phyloP scores from a whole-genome alignment of 805 yeast species.

The Candida cerambycidarum region DNA sequence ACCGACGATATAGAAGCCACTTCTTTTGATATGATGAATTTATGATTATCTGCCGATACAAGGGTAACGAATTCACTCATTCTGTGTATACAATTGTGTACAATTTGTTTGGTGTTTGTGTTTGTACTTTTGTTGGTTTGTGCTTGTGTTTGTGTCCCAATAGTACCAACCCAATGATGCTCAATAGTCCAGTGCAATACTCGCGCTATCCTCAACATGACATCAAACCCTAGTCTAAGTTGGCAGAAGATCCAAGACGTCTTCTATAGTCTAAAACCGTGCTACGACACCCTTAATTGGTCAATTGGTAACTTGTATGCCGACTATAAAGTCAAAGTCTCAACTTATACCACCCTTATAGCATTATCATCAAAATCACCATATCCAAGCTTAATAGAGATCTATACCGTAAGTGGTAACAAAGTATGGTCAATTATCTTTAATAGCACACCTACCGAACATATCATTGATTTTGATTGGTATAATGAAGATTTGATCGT shows the following conservation, averaged over 20 bases:
- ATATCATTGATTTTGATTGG: conserved; percentile 53
- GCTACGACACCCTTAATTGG: conserved; percentile 56
- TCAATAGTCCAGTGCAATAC: too few species aligned
- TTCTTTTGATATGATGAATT: conserved; percentile 60
- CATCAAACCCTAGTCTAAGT: conserved; percentile 45
- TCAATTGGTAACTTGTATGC: conserved; percentile 33
- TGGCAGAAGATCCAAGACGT: conserved; percentile 82
- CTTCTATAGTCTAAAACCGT: conserved; percentile 61
- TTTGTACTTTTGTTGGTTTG: too few species aligned
- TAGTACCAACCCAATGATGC: not conserved
- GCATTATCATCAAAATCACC: conserved; percentile 47
- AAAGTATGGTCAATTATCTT: conserved; percentile 38
- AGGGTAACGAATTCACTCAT: conserved; percentile 51
- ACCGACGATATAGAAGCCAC: conserved; percentile 74
- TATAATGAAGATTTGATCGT: conserved; percentile 54
- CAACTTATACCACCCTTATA: conserved; percentile 54
- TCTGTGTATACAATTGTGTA: too few species aligned
- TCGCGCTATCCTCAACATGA: too few species aligned
- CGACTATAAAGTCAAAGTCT: conserved; percentile 48
- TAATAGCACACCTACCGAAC: conserved; percentile 47
- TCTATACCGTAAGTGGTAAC: conserved; percentile 35
- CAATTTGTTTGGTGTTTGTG: too few species aligned
- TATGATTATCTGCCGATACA: conserved; percentile 70
- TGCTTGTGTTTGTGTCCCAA: too few species aligned
- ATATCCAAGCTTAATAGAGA: conserved; percentile 37